phyloP scores from a whole-genome alignment of 495 filamentous ascomycete genomes.

The Amphirosellinia nigrospora region DNA sequence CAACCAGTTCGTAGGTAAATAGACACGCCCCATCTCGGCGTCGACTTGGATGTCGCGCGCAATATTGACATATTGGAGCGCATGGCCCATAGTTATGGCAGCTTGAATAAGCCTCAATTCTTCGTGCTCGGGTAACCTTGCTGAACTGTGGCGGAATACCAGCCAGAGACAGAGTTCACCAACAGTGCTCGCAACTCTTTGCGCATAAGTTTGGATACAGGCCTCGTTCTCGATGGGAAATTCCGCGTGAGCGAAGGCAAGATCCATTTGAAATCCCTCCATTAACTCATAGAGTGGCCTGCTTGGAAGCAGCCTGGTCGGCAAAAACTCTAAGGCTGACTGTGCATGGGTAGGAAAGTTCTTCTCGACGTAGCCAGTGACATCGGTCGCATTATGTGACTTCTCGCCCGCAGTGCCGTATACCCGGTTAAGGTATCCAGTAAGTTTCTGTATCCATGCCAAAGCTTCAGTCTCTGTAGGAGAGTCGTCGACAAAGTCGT shows the following conservation, averaged over 20 bases:
- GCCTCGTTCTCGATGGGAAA: constrained; percentile 62
- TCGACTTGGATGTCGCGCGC: constrained; percentile 70
- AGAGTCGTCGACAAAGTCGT: constrained; percentile 70
- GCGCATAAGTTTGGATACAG: constrained; percentile 63
- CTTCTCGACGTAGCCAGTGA: constrained; percentile 42
- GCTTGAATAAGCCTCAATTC: constrained; percentile 47
- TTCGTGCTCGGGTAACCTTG: constrained; percentile 30
- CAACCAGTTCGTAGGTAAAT: constrained; percentile 67
- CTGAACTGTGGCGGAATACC: constrained; percentile 59
- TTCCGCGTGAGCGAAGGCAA: constrained; percentile 49
- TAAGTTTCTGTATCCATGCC: constrained; percentile 59
- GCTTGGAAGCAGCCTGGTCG: constrained; percentile 56
- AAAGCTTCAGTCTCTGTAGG: constrained; percentile 49
- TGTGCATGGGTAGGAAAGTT: constrained; percentile 56
- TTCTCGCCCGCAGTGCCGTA: constrained; percentile 33
- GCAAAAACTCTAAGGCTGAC: constrained; percentile 59
- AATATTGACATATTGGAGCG: constrained; percentile 74
- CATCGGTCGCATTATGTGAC: constrained; percentile 16
- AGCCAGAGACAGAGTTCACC: constrained; percentile 68
- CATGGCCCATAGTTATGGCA: constrained; percentile 67
- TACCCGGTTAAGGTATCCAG: constrained; percentile 53
- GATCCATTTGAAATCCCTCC: constrained; percentile 67
- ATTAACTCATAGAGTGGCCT: constrained; percentile 64
- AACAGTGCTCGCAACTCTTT: constrained; percentile 70
- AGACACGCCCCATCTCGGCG: constrained; percentile 64